Base-by-base conservation (phyloP, 768 basidiomycete genomes). In the Russula brevipes region DNA sequence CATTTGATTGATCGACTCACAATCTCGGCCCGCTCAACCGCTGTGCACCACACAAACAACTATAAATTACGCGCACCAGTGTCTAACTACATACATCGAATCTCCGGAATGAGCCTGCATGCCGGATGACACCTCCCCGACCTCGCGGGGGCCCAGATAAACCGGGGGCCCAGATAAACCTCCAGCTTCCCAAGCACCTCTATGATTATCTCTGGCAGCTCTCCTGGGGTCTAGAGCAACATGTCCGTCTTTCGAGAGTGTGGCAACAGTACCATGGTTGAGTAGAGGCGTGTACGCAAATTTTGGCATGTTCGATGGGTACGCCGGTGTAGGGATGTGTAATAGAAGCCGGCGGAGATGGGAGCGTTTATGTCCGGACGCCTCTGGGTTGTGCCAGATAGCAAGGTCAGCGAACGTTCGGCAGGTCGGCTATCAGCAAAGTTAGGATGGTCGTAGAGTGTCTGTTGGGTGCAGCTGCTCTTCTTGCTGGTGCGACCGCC, bases 381-480 rank as follows among this genome's bases (percentile, higher is more conserved):
- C 33, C 38, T 47, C 31, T 9, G 39, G n/a, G 9, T 39, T 31
- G 33, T 41, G 41, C 51, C 57, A 47, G 33, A 42, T 51, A 30
- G 46, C 19, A 57, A 41, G 24, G 30, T 41, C 11, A 54, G 14
- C 36, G 24, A 31, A 30, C 33, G 42, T 24, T 35, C 30, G 39
- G 35, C 19, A 54, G 31, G 30, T 24, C 1, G 38, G n/a, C 8
- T 30, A 38, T 33, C 36, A 24, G 33, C 47, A 53, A 33, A 56
- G 17, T 46, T 44, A 54, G 17, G 59, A 56, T 11, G 63, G 63
- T 39, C 63, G 63, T 33, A 60, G 7, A 3, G 63, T 60, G 45
- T 64, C 63, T n/a, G 53, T 41, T 24, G 63, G 54, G 30, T 64
- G 63, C 16, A 44, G n/a, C 5, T 55, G 53, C 45, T 59, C 63